A percentile compares a stretch with the other conserved stretches of the same genome.
phyloP scores from a whole-genome alignment of 257 asterid species.

The Fraxinus pennsylvanica region DNA sequence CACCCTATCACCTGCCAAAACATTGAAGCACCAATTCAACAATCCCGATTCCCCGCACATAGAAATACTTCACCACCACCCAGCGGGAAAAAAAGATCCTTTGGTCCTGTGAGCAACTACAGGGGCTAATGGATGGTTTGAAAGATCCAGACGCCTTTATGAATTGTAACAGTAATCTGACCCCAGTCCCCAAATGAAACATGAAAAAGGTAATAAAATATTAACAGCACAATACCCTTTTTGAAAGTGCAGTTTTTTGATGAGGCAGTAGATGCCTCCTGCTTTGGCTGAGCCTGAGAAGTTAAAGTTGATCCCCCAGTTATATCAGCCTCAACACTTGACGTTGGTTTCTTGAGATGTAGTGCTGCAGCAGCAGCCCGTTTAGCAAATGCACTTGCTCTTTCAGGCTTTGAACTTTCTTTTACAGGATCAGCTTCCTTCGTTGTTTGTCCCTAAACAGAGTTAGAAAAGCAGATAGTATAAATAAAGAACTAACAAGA shows the following conservation, averaged over 20 bases:
- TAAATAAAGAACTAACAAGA: background rate
- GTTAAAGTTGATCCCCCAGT: constrained; percentile 57
- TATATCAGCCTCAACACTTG: constrained; percentile 74
- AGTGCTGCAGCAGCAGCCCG: constrained; percentile 51
- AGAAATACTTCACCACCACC: background rate
- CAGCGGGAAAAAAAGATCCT: background rate
- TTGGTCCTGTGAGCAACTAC: background rate
- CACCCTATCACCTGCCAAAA: constrained; percentile 78
- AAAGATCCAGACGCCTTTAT: background rate
- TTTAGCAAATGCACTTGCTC: constrained; percentile 61
- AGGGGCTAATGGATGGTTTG: background rate
- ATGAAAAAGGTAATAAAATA: background rate
- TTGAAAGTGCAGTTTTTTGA: constrained; percentile 65
- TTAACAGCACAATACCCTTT: constrained; percentile 47
- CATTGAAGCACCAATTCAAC: constrained; percentile 12
- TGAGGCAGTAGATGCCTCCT: constrained; percentile 78
- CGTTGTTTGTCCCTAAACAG: constrained; percentile 56
- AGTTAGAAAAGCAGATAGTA: constrained; percentile 10
- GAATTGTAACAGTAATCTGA: background rate
- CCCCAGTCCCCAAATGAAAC: background rate
- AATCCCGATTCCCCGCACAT: background rate
- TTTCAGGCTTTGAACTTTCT: constrained; percentile 68
- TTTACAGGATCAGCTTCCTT: constrained; percentile 66
- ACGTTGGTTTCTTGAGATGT: constrained; percentile 68
- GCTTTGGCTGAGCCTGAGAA: constrained; percentile 71